Evolutionary conservation across 805 yeast species (phyloP), one percentile per base, ranked within the genome.

Genomic region (Debaryomyces tyrocola): DNA sequence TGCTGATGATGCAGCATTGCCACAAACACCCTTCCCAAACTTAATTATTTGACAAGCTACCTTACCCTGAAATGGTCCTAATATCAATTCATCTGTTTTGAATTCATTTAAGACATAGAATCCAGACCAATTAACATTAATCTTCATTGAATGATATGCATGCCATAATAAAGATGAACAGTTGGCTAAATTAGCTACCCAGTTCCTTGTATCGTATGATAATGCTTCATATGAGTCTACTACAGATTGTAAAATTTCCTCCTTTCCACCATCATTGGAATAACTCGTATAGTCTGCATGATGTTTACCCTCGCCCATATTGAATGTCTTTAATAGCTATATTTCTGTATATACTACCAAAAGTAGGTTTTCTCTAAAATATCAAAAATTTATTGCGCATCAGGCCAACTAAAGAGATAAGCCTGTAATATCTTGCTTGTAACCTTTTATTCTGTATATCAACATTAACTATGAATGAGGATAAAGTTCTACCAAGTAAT

Each of bases 21-120:
- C 98, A 69, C 98, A 94, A 0, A 92, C 98, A 11, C 99, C 99
- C 48, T 69, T 75, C 4, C 96, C 97, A 43, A 85, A 70, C 46
- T 70, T 59, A 47, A 92, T 94, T 21, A 70, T 69, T 65, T 94
- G 98, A 58, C 99, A 92, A 0, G 98, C 98, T 2, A 92, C 97
- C 64, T 90, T 90, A 4, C 99, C 99, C 65, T 89, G 96, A 65
- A 92, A 92, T 11, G 99, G 99, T 0, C 95, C 99, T 33, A 92
- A 70, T 18, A 88, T 75, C 43, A 94, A 70, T 57, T 77, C 82
- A 1, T 62, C 40, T 0, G 55, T 40, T n/a, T 27, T 40, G 20
- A 58, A 62, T 10, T 62, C 57, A 44, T 80, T 75, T 14, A 74
- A 54, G 1, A 87, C 80, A 58, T 92, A 92, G 63, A 94, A 90